These are phyloP conservation scores for Cylindrodendrum hubeiense DNA, from an alignment of 2,329 filamentous ascomycete genomes.

Conservation along the genomic window DNA sequence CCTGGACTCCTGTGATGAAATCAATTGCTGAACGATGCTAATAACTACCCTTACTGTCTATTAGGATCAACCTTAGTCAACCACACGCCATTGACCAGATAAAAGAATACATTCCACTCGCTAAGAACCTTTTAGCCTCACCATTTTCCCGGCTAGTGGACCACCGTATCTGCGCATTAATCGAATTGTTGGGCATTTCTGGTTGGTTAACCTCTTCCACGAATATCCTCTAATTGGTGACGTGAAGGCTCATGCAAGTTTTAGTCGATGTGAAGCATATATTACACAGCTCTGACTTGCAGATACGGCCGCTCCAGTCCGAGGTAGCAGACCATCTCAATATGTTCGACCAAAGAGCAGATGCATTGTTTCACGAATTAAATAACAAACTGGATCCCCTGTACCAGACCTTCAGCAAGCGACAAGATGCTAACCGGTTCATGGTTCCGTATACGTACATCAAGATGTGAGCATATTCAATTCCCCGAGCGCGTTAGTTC, in stretches of 20 bases:
- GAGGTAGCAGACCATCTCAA: neutral
- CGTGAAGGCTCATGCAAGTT: too few species aligned
- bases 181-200: neutral
- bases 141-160: neutral
- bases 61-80: neutral
- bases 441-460: neutral
- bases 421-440: neutral
- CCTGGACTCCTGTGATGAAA: too few species aligned
- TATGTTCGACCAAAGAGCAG: neutral
- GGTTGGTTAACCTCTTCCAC: too few species aligned
- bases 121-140: neutral
- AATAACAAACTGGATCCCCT: neutral
- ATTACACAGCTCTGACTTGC: neutral
- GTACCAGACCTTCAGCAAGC: neutral
- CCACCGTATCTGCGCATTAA: neutral
- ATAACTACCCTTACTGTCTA: too few species aligned
- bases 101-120: neutral
- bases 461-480: neutral
- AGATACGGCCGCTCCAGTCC: neutral
- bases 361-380: neutral
- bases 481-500: too few species aligned
- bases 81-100: neutral
- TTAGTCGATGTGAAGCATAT: neutral
- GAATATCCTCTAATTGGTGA: too few species aligned
- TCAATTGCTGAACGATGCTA: too few species aligned